Base-by-base conservation (phyloP, 2,329 filamentous ascomycete species). In the Magnaporthiopsis incrustans region DNA sequence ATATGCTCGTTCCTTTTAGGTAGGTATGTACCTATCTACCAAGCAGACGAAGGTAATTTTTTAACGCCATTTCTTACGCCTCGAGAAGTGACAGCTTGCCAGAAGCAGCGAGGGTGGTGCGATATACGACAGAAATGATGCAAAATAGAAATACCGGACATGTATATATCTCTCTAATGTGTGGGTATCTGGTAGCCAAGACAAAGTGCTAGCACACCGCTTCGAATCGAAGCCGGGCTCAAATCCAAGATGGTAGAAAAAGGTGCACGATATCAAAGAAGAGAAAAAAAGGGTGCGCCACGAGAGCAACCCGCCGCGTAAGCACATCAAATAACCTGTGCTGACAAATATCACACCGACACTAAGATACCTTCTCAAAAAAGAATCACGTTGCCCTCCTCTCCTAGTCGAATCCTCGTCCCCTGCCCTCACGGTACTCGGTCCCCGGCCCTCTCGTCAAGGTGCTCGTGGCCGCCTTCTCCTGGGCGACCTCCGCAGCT, bases 401-500 rank as follows among this genome's bases (percentile, higher is more conserved):
- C 10, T 18, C 22, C 38, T 2, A 33, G 12, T 38, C 5, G 35
- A 38, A 15, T n/a, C n/a, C n/a, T n/a, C n/a, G n/a, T n/a, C n/a
- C n/a, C n/a, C n/a, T n/a, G n/a, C n/a, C n/a, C n/a, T n/a, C n/a
- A n/a, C n/a, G n/a, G n/a, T n/a, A n/a, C n/a, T n/a, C n/a, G n/a
- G n/a, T n/a, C 11, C 12, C 35, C 12, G 30, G 30, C 35, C 35
- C 12, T 38, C n/a, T 38, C n/a, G 25, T 61, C 38, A 61, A 26
- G 38, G 35, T 14, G 15, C n/a, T 15, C 10, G 63, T 15, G 64
- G 63, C 35, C 64, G 65, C 10, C 66, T 65, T 12, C 66, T 63
- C 14, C 69, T 66, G 10, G 69, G 68, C n/a, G 69, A 67, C 30
- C 69, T 65, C 11, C 69, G 59, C 18, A 57, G 64, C 62, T 63